A percentile compares a stretch with the other conserved stretches of the same genome.
These are phyloP conservation scores for Tolypocladium nubicola DNA, from an alignment of 2,329 filamentous ascomycete genomes.

Conservation along the genomic window DNA sequence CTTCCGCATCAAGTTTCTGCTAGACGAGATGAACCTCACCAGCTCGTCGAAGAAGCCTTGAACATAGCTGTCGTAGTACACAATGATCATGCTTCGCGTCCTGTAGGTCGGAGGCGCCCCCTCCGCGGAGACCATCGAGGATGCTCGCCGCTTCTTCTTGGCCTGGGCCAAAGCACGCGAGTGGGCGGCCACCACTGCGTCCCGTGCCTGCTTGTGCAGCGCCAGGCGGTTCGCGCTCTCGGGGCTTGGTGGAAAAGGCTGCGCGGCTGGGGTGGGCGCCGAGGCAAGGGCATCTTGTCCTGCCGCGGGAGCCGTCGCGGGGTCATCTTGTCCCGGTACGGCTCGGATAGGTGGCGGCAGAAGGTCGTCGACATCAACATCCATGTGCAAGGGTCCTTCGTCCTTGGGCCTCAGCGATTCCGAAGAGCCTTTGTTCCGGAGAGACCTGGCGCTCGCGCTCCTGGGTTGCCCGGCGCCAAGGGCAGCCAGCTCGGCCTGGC, in stretches of 20 bases:
- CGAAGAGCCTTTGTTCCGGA: conserved; percentile 41
- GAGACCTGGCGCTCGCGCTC: conserved; percentile 24
- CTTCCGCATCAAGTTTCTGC: conserved; percentile 76
- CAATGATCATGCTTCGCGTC: conserved; percentile 65
- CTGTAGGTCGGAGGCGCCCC: conserved; percentile 48
- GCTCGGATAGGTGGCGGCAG: neutral
- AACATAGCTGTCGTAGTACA: conserved; percentile 87
- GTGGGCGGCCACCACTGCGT: conserved; percentile 34
- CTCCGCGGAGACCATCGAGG: conserved; percentile 39
- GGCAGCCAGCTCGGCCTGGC: conserved; percentile 49
- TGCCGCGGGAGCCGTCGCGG: conserved; percentile 3
- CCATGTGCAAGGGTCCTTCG: conserved; percentile 21
- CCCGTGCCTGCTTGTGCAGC: conserved; percentile 27
- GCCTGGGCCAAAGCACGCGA: conserved; percentile 34
- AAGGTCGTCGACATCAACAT: conserved; percentile 8
- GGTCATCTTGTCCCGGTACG: conserved; percentile 1
- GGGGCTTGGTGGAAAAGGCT: conserved; percentile 17
- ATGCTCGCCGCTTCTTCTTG: conserved; percentile 38
- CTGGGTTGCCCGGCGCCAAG: conserved; percentile 21
- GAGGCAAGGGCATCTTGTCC: conserved; percentile 1
- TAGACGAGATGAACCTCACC: conserved; percentile 70
- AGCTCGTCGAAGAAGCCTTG: conserved; percentile 75
- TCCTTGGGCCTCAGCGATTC: conserved; percentile 42
- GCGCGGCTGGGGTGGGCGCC: conserved; percentile 3
- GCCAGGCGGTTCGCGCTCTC: conserved; percentile 6